Conservation (phyloP, 192 early-diverging fungal species). For the Coemansia sp. region DNA sequence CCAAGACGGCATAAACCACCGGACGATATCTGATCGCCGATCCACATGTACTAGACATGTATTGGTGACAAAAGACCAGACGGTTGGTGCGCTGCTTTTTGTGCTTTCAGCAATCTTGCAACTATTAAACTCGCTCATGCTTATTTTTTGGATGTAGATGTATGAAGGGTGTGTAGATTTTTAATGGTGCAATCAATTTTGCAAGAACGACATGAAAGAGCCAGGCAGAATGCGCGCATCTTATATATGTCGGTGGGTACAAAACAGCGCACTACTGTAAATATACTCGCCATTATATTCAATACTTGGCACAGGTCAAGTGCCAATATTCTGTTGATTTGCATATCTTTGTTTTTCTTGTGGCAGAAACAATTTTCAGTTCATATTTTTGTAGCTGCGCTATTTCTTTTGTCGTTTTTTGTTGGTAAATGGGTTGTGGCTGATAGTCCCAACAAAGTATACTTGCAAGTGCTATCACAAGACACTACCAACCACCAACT, state of each 20-base stretch:
- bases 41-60: slow-evolving; percentile 1
- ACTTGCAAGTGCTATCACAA: neutral
- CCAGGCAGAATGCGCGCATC: no score
- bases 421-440: neutral
- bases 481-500: neutral
- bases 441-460: no score
- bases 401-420: neutral
- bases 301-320: no score
- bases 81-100: neutral
- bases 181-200: no score
- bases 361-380: no score
- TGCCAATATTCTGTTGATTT: neutral
- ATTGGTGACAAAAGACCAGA: neutral
- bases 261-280: no score
- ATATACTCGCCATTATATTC: no score
- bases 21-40: slow-evolving; percentile 11
- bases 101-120: neutral
- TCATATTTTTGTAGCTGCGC: neutral
- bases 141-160: neutral
- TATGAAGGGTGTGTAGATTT: no score
- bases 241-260: no score
- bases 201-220: no score
- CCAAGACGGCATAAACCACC: slow-evolving; percentile 54
- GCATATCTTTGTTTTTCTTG: neutral
- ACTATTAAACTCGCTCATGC: no score